A percentile compares a stretch with the other conserved stretches of the same genome.
Evolutionary conservation across 768 basidiomycete genomes (phyloP).

Genomic region (Pseudohyphozyma bogoriensis): DNA sequence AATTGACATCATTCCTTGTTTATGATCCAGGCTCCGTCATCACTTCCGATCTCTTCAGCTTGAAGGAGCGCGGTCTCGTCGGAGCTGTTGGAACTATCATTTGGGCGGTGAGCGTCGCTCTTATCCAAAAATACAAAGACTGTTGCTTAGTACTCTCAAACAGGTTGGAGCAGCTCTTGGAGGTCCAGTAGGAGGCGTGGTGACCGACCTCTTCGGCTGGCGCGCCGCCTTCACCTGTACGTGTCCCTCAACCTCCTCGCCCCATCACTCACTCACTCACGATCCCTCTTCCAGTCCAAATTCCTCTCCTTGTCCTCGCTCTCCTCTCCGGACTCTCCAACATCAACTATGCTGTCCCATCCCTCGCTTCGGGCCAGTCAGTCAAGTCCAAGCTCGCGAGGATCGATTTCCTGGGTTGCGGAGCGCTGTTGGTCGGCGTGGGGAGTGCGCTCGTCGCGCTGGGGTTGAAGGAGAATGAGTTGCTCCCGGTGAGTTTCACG

Average conservation of each 20-base stretch:
- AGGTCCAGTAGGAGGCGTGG: conserved; percentile 37
- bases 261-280: not conserved
- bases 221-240: conserved; percentile 54
- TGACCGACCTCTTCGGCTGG: conserved; percentile 44
- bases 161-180: conserved; percentile 46
- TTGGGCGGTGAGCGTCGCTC: conserved; percentile 46
- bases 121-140: not conserved
- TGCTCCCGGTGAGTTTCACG: conserved; percentile 42
- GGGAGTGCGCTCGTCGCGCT: conserved; percentile 53
- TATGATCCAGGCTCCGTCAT: conserved; percentile 50
- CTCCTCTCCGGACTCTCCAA: conserved; percentile 60
- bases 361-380: not conserved
- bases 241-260: not conserved
- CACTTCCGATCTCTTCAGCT: conserved; percentile 73
- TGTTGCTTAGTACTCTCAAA: not conserved
- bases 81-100: conserved; percentile 60
- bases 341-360: conserved; percentile 63
- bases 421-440: conserved; percentile 32
- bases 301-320: conserved; percentile 67
- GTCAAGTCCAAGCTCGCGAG: conserved; percentile 38
- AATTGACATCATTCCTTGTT: too few species aligned
- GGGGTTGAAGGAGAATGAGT: conserved; percentile 34
- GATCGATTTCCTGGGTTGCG: conserved; percentile 71
- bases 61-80: conserved; percentile 76
- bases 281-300: conserved; percentile 46